Evolutionary conservation across 2,329 filamentous ascomycete genomes (phyloP).

Genomic region (Coccinonectria pachysandricola): DNA sequence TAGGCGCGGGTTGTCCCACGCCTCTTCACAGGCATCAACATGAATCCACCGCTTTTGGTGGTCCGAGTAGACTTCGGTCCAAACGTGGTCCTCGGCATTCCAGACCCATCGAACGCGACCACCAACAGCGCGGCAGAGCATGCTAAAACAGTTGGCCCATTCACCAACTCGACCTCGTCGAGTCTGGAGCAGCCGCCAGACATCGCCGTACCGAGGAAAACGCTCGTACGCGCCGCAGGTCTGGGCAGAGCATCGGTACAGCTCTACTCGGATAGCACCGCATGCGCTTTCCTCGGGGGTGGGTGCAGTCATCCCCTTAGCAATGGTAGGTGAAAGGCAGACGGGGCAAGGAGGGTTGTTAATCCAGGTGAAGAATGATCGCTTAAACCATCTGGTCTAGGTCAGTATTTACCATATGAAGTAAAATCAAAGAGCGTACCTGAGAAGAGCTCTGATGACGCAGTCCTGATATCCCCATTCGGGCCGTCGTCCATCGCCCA

Average conservation of each 20-base stretch:
- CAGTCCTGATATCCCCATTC: slow-evolving; percentile 98
- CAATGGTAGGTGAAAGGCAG: slow-evolving; percentile 75
- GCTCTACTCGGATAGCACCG: slow-evolving; percentile 76
- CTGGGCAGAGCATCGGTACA: slow-evolving; percentile 74
- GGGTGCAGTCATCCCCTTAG: slow-evolving; percentile 72
- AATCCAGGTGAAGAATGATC: slow-evolving; percentile 90
- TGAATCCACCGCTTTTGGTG: slow-evolving; percentile 94
- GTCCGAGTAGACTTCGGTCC: slow-evolving; percentile 95
- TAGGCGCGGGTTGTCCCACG: slow-evolving; percentile 86
- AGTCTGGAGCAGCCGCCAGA: slow-evolving; percentile 84
- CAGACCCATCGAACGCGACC: slow-evolving; percentile 93
- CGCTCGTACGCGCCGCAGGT: slow-evolving; percentile 72
- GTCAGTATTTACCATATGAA: too few species aligned
- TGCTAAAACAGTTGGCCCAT: slow-evolving; percentile 98
- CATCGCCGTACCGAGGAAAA: slow-evolving; percentile 90
- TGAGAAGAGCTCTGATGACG: slow-evolving; percentile 76
- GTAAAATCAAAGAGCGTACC: too few species aligned
- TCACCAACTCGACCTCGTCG: slow-evolving; percentile 80
- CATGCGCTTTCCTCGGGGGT: slow-evolving; percentile 82
- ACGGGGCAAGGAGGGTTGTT: slow-evolving; percentile 83
- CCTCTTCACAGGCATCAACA: slow-evolving; percentile 87
- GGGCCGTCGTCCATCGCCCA: slow-evolving; percentile 68
- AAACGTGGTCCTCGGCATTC: slow-evolving; percentile 95
- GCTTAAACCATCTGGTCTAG: slow-evolving; percentile 67
- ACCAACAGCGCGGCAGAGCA: slow-evolving; percentile 90